These are phyloP conservation scores for Salvia rosmarinus DNA, from an alignment of 257 asterid genomes.

Conservation along the genomic window DNA sequence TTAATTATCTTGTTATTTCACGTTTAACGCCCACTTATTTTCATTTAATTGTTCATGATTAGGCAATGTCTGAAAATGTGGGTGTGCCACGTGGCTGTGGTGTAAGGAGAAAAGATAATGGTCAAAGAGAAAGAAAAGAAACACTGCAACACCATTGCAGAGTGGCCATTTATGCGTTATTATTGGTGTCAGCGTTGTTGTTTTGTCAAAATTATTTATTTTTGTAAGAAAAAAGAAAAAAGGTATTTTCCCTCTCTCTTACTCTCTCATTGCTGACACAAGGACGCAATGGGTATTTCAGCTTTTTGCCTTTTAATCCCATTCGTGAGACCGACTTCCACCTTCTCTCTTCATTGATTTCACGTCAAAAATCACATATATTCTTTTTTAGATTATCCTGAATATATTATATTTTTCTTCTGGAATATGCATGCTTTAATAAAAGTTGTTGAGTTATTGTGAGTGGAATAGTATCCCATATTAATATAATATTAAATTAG, in stretches of 20 bases:
- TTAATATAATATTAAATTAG: too few relatives aligned
- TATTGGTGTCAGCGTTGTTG: constrained; percentile 45
- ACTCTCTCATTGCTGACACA: constrained; percentile 5
- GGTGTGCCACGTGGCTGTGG: constrained; percentile 15
- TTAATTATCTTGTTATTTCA: constrained; percentile 13
- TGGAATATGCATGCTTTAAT: too few relatives aligned
- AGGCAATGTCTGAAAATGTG: too few relatives aligned
- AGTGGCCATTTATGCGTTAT: constrained; percentile 57
- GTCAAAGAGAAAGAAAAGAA: constrained; percentile 54
- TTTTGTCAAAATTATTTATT: background rate
- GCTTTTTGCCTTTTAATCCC: constrained; percentile 36
- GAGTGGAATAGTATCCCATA: too few relatives aligned
- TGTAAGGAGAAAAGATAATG: constrained; percentile 35
- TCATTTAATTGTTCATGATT: too few relatives aligned
- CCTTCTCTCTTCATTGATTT: constrained; percentile 19
- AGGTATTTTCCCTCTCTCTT: background rate
- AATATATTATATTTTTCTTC: too few relatives aligned
- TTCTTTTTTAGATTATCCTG: too few relatives aligned
- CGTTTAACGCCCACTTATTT: background rate
- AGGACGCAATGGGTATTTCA: constrained; percentile 40
- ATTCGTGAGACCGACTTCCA: constrained; percentile 35
- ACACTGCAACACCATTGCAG: constrained; percentile 42
- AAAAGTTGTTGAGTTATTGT: too few relatives aligned
- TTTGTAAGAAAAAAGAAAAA: background rate
- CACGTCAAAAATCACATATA: too few relatives aligned